Evolutionary conservation across 1,284 basidiomycete species (phyloP), one percentile per base, ranked within the genome.

Genomic region (Inonotus hispidus): DNA sequence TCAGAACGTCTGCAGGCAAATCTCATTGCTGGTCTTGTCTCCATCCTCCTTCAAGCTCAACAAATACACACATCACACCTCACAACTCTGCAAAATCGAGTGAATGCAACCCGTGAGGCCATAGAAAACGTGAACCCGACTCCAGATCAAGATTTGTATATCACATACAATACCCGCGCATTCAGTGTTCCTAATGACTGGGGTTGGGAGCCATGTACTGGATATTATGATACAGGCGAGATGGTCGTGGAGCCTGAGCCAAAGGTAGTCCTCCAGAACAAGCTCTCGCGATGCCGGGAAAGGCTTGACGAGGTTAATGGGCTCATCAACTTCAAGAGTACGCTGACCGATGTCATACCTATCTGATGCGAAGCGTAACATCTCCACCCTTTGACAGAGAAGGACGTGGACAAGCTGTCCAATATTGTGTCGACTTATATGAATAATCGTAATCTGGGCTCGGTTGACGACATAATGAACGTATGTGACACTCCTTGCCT

Each of bases 261-360:
- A 0, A 92, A 90, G 71, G 77, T 90, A 1, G 82, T 88, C 68
- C 74, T 92, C 16, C 90, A 92, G 73, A 92, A 92, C 69, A 87
- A 85, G 65, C 77, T 92, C n/a, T 73, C 73, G 58, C 79, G 78
- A 59, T 82, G 81, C 59, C 78, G 81, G 60, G 73, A 72, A 41
- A 88, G 87, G 71, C 67, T 89, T 14, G 69, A 75, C 59, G 90
- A 92, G 65, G 68, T 91, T 14, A 71, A 68, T 16, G 77, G 84
- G 1, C 68, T 84, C 10, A 76, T 90, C 16, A 75, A 79, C 41
- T 68, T 77, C 6, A 90, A 90, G 71, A 78, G 90, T 90, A 71
- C 65, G 83, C 72, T 14, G 14, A n/a, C 8, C 32, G 32, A 32
- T 32, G 32, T 32, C 8, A 32, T 32, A 32, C 8, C 3, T 8